phyloP scores from a whole-genome alignment of 2,329 filamentous ascomycete genomes.

The Aspergillus sp. region DNA sequence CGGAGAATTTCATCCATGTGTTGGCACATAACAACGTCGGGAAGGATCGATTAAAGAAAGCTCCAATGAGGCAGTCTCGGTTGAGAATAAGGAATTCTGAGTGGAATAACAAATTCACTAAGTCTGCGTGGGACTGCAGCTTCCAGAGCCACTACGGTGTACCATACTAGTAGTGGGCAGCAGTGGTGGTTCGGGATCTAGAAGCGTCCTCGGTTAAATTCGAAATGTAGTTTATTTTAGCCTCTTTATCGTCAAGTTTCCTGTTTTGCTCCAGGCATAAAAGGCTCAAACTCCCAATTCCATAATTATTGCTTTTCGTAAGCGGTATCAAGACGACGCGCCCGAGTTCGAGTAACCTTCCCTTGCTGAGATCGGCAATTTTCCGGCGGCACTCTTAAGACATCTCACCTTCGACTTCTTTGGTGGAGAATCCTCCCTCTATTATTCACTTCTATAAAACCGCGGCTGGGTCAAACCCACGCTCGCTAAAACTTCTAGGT shows the following conservation, averaged over 20 bases:
- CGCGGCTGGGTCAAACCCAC: not conserved
- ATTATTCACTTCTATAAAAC: not conserved
- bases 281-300: not conserved
- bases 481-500: not conserved
- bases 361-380: constrained; percentile 24
- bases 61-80: not conserved
- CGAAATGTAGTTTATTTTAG: constrained; percentile 6
- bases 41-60: not conserved
- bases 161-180: not conserved
- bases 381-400: constrained; percentile 22
- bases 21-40: not conserved
- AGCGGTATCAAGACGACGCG: not conserved
- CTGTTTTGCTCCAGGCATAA: not conserved
- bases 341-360: not conserved
- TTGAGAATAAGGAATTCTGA: not conserved
- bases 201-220: constrained; percentile 10
- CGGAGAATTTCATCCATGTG: not conserved
- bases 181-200: not conserved
- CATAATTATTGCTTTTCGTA: not conserved
- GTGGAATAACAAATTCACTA: not conserved
- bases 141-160: not conserved
- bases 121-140: not conserved
- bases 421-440: constrained; percentile 22
- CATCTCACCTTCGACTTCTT: constrained; percentile 13
- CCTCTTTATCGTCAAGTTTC: constrained; percentile 4